Conservation (phyloP, 257 asterid genomes). For the Ligustrum vulgare region DNA sequence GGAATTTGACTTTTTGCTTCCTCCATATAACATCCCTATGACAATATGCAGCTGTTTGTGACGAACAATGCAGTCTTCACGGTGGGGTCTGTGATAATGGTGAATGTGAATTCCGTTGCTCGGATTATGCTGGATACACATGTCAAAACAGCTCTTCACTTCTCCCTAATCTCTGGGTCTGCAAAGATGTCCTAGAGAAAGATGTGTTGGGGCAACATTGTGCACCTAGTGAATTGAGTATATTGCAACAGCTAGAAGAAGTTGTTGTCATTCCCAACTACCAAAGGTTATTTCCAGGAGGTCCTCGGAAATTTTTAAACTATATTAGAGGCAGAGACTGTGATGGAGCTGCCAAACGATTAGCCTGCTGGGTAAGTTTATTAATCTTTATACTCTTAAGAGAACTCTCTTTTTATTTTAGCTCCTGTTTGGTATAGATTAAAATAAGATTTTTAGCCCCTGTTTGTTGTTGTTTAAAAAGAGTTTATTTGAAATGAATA, state of each 20-base stretch:
- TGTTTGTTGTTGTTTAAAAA: too few relatives aligned
- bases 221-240: constrained; percentile 86
- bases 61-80: constrained; percentile 97
- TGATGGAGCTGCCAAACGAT: constrained; percentile 91
- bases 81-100: constrained; percentile 99
- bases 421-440: too few relatives aligned
- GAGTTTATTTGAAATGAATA: too few relatives aligned
- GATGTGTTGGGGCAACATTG: constrained; percentile 85
- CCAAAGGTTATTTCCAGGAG: constrained; percentile 89
- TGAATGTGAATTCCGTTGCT: constrained; percentile 95
- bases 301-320: constrained; percentile 87
- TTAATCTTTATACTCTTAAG: not conserved
- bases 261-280: constrained; percentile 99
- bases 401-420: not conserved
- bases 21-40: constrained; percentile 16
- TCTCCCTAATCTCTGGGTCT: constrained; percentile 80
- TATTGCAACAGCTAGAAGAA: constrained; percentile 94
- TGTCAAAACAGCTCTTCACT: constrained; percentile 97
- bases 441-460: too few relatives aligned
- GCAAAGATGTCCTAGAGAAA: constrained; percentile 74
- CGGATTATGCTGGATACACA: constrained; percentile 97
- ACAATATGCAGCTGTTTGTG: constrained; percentile 70
- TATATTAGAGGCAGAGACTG: constrained; percentile 89
- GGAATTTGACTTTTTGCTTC: not conserved
- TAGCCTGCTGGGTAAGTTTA: constrained; percentile 97